Evolutionary conservation across 2,329 filamentous ascomycete species (phyloP).

Genomic region (Exutisphaerella laricina): DNA sequence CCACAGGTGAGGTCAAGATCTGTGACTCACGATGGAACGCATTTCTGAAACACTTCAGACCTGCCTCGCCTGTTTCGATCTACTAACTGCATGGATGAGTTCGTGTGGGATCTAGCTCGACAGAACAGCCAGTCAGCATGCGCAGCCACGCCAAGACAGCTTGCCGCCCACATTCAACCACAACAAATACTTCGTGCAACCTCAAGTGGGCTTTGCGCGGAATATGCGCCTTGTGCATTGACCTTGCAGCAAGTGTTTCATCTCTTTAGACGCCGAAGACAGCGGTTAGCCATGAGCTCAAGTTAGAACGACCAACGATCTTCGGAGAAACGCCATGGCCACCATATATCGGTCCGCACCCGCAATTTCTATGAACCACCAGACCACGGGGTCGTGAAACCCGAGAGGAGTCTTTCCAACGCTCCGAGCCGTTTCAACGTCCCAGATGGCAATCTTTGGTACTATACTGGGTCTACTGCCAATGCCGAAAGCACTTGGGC

Average conservation of each 20-base stretch:
- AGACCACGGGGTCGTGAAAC: slow-evolving; percentile 13
- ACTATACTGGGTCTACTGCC: not conserved
- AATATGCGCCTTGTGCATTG: slow-evolving; percentile 12
- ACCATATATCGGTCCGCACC: slow-evolving; percentile 12
- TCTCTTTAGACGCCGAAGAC: slow-evolving; percentile 26
- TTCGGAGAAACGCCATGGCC: slow-evolving; percentile 7
- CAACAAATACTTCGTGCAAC: slow-evolving; percentile 11
- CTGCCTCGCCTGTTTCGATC: slow-evolving; percentile 13
- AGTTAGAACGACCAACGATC: slow-evolving; percentile 22
- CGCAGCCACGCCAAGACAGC: slow-evolving; percentile 6
- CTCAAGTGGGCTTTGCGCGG: slow-evolving; percentile 11
- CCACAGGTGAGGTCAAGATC: slow-evolving; percentile 8
- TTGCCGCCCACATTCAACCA: slow-evolving; percentile 14
- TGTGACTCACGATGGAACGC: slow-evolving; percentile 16
- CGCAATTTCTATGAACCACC: slow-evolving; percentile 13
- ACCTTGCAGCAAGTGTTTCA: slow-evolving; percentile 26
- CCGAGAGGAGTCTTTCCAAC: slow-evolving; percentile 7
- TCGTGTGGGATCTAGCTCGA: slow-evolving; percentile 1
- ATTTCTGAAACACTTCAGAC: slow-evolving; percentile 13
- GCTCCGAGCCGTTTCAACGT: slow-evolving; percentile 15
- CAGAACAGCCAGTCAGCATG: slow-evolving; percentile 1
- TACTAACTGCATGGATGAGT: slow-evolving; percentile 7
- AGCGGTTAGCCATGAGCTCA: slow-evolving; percentile 22
- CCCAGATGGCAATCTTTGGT: slow-evolving; percentile 11
- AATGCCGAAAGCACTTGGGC: not conserved